Conservation (phyloP, 257 asterid species). For the Gentiana macrophylla region DNA sequence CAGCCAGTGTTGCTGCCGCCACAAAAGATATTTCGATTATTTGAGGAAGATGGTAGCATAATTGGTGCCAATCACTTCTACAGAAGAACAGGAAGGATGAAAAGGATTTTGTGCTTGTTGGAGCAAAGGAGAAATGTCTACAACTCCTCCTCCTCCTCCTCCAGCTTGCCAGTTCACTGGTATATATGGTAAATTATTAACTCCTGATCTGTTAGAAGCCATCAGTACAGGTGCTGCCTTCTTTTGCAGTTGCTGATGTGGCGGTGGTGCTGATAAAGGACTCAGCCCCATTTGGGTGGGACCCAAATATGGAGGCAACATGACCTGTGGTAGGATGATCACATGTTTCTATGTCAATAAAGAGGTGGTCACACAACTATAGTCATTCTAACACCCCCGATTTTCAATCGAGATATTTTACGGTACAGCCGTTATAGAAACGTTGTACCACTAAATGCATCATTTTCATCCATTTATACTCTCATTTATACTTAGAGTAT, state of each 20-base stretch:
- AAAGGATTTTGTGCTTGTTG: conserved; percentile 36
- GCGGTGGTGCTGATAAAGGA: conserved; percentile 19
- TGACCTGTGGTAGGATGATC: background rate
- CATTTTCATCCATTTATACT: too few relatives aligned
- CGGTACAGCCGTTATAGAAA: too few relatives aligned
- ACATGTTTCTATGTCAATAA: too few relatives aligned
- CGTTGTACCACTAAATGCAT: too few relatives aligned
- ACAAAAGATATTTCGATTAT: too few relatives aligned
- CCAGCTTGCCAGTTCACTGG: conserved; percentile 24
- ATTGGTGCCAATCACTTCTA: conserved; percentile 23
- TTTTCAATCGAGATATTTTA: too few relatives aligned
- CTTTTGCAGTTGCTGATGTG: conserved; percentile 20
- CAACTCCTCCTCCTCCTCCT: conserved; percentile 1
- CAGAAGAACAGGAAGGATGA: conserved; percentile 33
- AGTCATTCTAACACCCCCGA: conserved; percentile 4
- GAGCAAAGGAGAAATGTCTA: conserved; percentile 21
- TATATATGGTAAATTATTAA: conserved; percentile 10
- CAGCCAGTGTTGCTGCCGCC: conserved; percentile 38
- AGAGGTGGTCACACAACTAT: background rate
- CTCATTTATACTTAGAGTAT: too few relatives aligned
- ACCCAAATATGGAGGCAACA: background rate
- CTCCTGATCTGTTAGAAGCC: conserved; percentile 24
- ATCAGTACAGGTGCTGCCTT: conserved; percentile 23
- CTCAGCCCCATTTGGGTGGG: conserved; percentile 11
- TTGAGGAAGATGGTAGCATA: conserved; percentile 18